Evolutionary conservation across 306 rosid species (phyloP), one percentile per base, ranked within the genome.

Genomic region (Hippophae tibetana): DNA sequence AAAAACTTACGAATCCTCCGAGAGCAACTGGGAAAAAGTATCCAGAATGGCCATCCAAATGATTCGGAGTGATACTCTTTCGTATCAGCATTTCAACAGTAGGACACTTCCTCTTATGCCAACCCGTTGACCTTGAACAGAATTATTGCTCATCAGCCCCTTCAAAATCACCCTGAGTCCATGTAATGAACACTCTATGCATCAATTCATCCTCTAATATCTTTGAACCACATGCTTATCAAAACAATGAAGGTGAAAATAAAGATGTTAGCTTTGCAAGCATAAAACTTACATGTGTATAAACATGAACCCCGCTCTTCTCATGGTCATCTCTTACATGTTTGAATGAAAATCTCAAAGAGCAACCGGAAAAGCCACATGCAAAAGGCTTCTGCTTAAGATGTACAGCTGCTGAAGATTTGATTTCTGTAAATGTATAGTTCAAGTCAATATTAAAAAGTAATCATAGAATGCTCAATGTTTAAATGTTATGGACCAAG

Each of bases 321-420:
- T 87, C 93, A 5, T 85, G 98, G 8, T 83, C 85, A 52, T 92
- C 93, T 74, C 98, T 72, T 43, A 92, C 98, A 1, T 92, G 98
- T 69, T 87, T 92, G 78, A 83, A 86, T 7, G 95, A 76, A 54
- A 92, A 92, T 57, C 87, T 87, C 96, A 79, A 71, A 60, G 87
- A 86, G 64, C 98, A 90, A 64, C 83, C 80, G 9, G 79, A 58
- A 73, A 87, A 81, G 61, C 89, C 63, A 54, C 98, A 92, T 7
- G 60, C 65, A 60, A 74, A 92, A 6, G 86, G 96, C 49, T 75
- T 92, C 3, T 25, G 58, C 41, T 79, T 54, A 1, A 79, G 70
- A 72, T 92, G 98, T 68, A 79, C 95, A 41, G 79, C 49, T 61
- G 84, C 8, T 43, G 73, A 43, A 87, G 96, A 81, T 90, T 90